phyloP scores from a whole-genome alignment of 345 rosid species.

The Aethionema arabicum region DNA sequence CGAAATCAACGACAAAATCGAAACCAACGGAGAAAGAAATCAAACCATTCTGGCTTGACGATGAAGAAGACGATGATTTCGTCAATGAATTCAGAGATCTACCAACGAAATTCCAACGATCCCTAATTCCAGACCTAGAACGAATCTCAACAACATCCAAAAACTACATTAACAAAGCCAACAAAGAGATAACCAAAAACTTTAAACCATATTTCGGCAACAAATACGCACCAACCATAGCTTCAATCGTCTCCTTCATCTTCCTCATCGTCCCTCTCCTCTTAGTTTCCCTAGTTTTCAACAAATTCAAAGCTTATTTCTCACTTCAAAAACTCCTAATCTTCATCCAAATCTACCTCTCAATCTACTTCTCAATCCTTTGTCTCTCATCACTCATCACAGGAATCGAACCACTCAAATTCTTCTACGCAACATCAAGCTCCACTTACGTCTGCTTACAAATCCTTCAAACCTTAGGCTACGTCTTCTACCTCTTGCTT shows the following conservation, averaged over 20 bases:
- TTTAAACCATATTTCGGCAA: constrained; percentile 80
- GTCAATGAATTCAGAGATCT: constrained; percentile 74
- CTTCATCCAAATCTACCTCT: constrained; percentile 87
- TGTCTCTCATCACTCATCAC: constrained; percentile 68
- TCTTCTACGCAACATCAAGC: constrained; percentile 73
- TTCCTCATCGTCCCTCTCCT: constrained; percentile 76
- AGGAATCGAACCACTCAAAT: constrained; percentile 80
- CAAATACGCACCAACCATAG: constrained; percentile 69
- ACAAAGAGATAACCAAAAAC: constrained; percentile 74
- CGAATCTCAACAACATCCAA: constrained; percentile 72
- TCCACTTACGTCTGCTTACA: constrained; percentile 71
- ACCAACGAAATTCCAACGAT: constrained; percentile 66
- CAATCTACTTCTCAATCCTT: constrained; percentile 90
- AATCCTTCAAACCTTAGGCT: constrained; percentile 75
- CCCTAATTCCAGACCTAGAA: constrained; percentile 77
- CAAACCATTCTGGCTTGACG: constrained; percentile 55
- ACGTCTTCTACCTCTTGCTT: constrained; percentile 67
- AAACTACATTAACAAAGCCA: constrained; percentile 69
- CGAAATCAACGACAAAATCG: constrained; percentile 38
- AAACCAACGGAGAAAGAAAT: constrained; percentile 35
- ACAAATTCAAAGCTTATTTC: constrained; percentile 78
- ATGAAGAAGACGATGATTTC: constrained; percentile 61
- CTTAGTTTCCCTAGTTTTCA: constrained; percentile 73
- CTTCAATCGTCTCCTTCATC: constrained; percentile 60
- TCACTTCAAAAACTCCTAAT: constrained; percentile 79